A percentile compares a stretch with the other conserved stretches of the same genome.
phyloP scores from a whole-genome alignment of 768 basidiomycete species.

The Kondoa subrosea region DNA sequence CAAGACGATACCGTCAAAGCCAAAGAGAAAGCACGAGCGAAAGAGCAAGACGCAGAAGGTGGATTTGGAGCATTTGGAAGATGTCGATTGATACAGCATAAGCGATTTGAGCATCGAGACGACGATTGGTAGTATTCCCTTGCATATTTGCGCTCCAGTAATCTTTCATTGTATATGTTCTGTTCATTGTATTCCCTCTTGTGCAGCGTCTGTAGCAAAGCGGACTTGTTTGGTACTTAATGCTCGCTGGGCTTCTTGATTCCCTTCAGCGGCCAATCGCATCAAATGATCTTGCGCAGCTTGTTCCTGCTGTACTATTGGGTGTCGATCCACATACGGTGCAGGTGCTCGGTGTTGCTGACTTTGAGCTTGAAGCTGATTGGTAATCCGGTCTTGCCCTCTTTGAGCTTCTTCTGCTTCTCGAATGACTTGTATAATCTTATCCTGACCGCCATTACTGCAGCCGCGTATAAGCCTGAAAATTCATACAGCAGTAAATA shows the following conservation, averaged over 20 bases:
- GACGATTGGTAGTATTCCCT: neutral
- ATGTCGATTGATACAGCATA: neutral
- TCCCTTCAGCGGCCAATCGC: neutral
- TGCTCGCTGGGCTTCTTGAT: neutral
- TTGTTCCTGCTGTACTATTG: neutral
- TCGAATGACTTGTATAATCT: neutral
- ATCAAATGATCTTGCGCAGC: neutral
- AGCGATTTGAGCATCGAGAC: neutral
- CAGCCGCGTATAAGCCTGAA: neutral
- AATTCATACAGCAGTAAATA: neutral
- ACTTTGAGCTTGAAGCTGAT: neutral
- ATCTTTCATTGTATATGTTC: neutral
- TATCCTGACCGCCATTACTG: neutral
- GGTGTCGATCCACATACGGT: neutral
- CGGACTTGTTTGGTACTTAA: neutral
- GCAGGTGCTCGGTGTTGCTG: too few species aligned
- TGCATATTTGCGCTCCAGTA: neutral
- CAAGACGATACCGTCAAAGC: neutral
- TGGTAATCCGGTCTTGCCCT: neutral
- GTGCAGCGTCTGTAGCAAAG: neutral
- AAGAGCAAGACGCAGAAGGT: neutral
- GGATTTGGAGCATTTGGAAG: neutral
- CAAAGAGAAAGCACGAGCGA: neutral
- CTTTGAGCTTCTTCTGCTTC: neutral
- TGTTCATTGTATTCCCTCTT: neutral